A percentile compares a stretch with the other conserved stretches of the same genome.
phyloP scores from a whole-genome alignment of 179 eudicot genomes.

The Spergularia azorica region DNA sequence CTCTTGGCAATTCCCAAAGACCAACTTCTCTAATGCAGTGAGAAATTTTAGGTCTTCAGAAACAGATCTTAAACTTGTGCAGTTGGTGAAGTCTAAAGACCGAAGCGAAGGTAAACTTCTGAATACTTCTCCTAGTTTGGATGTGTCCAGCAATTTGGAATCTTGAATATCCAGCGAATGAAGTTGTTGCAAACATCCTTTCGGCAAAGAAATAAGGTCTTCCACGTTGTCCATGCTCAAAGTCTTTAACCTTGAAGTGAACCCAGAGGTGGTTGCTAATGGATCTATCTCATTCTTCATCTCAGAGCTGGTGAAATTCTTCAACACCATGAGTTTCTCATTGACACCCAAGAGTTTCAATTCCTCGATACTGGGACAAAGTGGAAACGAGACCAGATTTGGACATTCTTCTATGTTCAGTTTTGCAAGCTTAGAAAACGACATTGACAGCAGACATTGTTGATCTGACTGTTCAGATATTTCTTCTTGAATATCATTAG shows the following conservation, averaged over 20 bases:
- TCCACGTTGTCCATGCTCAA: conserved; percentile 20
- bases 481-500: neutral
- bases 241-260: conserved; percentile 11
- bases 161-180: conserved; percentile 13
- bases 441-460: neutral
- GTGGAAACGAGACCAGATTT: conserved; percentile 3
- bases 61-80: neutral
- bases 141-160: neutral
- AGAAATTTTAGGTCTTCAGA: neutral
- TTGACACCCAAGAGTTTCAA: neutral
- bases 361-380: neutral
- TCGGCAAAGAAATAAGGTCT: conserved; percentile 24
- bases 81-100: neutral
- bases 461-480: neutral
- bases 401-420: conserved; percentile 7
- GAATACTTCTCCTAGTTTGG: conserved; percentile 21
- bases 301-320: neutral
- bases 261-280: neutral
- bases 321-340: neutral
- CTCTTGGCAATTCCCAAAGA: neutral
- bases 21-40: neutral
- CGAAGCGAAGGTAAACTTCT: conserved; percentile 25
- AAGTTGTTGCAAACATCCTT: conserved; percentile 20
- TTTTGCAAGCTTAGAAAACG: neutral
- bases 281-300: neutral